A percentile compares a stretch with the other conserved stretches of the same genome.
Evolutionary conservation across 1,284 basidiomycete genomes (phyloP).

Genomic region (Ustilago shanxiensis): DNA sequence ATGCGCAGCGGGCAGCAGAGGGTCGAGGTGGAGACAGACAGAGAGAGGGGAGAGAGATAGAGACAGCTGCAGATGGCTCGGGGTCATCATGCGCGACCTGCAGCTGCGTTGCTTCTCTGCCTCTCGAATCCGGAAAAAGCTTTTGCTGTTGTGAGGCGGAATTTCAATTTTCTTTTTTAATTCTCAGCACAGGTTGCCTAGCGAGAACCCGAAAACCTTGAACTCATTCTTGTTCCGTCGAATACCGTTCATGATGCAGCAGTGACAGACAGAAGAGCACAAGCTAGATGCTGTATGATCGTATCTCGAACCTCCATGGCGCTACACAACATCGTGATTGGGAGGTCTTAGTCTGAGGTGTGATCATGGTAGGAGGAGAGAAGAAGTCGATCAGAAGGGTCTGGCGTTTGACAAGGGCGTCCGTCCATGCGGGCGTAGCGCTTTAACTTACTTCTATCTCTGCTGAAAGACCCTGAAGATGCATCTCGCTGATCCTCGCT

Average conservation of each 20-base stretch:
- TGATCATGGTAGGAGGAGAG: not conserved
- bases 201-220: not conserved
- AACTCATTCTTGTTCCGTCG: not conserved
- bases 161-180: constrained; percentile 1
- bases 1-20: not conserved
- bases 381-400: not conserved
- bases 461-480: not conserved
- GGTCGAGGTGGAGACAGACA: too few relatives aligned
- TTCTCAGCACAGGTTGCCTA: not conserved
- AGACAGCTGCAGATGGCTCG: constrained; percentile 12
- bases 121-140: not conserved
- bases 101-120: not conserved
- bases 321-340: not conserved
- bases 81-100: constrained; percentile 12
- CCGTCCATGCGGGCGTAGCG: constrained; percentile 13
- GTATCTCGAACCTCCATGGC: not conserved
- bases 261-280: too few relatives aligned
- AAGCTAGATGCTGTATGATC: not conserved
- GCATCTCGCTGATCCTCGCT: not conserved
- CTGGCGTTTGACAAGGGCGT: constrained; percentile 16
- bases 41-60: not conserved
- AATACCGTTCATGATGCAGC: not conserved
- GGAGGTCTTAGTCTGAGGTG: not conserved
- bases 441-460: not conserved
- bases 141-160: not conserved